Evolutionary conservation across 164 flowering plant genomes (phyloP).

Genomic region (Houttuynia cordata): DNA sequence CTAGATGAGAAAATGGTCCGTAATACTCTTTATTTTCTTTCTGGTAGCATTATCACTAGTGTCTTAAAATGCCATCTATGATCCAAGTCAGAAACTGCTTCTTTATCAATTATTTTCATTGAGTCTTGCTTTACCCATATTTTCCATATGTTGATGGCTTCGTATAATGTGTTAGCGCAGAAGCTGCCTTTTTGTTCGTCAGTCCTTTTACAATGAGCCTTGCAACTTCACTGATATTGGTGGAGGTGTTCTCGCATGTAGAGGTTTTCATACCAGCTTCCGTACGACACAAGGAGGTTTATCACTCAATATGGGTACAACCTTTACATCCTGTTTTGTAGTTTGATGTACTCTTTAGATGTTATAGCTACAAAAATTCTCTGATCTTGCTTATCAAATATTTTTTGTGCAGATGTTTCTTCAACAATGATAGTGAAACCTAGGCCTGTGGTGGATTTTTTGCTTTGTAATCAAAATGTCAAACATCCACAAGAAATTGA

Average conservation of each 20-base stretch:
- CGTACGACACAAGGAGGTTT: slow-evolving; percentile 75
- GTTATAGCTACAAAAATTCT: too few species aligned
- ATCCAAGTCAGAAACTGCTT: too few species aligned
- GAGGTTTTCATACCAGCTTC: slow-evolving; percentile 86
- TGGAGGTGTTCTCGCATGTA: slow-evolving; percentile 78
- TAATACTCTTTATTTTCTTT: too few species aligned
- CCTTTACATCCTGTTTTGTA: too few species aligned
- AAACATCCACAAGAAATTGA: slow-evolving; percentile 49
- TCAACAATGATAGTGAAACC: slow-evolving; percentile 86
- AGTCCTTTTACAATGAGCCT: slow-evolving; percentile 66
- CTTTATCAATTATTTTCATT: too few species aligned
- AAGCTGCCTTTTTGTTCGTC: slow-evolving; percentile 92
- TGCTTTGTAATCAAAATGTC: slow-evolving; percentile 64
- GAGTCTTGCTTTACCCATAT: too few species aligned
- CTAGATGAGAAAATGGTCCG: too few species aligned
- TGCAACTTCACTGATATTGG: slow-evolving; percentile 57
- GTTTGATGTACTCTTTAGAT: too few species aligned
- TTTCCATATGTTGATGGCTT: too few species aligned
- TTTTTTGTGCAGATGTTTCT: slow-evolving; percentile 49
- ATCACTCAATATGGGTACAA: slow-evolving; percentile 65
- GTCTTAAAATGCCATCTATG: too few species aligned
- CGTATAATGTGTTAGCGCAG: slow-evolving; percentile 17
- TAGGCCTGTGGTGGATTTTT: slow-evolving; percentile 77
- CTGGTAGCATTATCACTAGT: too few species aligned
- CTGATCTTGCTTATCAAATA: not conserved